phyloP scores from a whole-genome alignment of 768 basidiomycete genomes.

The Gloeophyllum trabeum region DNA sequence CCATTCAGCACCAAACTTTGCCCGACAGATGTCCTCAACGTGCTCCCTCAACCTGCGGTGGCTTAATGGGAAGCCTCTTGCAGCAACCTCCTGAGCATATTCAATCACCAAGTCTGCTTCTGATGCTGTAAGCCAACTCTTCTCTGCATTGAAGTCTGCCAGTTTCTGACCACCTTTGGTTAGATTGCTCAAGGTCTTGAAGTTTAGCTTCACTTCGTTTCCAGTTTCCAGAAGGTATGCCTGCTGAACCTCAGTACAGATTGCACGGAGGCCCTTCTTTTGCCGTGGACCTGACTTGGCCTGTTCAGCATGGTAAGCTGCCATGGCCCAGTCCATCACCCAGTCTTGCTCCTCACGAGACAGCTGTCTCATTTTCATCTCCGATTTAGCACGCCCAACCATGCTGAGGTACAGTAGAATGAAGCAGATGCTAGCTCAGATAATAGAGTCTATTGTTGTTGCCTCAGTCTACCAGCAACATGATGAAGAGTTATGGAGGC shows the following conservation, averaged over 20 bases:
- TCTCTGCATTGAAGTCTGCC: constrained; percentile 12
- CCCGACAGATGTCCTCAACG: constrained; percentile 11
- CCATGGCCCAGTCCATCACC: constrained; percentile 1
- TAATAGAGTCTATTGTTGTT: no score
- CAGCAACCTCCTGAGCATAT: constrained; percentile 7
- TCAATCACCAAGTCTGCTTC: constrained; percentile 19
- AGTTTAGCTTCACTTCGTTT: constrained; percentile 7
- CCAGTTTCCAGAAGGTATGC: neutral
- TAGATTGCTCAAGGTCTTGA: constrained; percentile 8
- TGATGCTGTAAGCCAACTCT: constrained; percentile 15
- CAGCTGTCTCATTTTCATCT: constrained; percentile 5
- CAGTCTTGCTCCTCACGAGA: neutral
- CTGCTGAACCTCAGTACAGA: neutral
- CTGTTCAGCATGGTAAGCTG: neutral
- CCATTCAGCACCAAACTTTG: constrained; percentile 18
- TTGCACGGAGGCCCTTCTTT: neutral
- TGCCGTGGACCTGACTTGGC: neutral
- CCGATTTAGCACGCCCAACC: constrained; percentile 1
- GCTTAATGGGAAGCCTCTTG: neutral
- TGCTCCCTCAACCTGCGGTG: neutral
- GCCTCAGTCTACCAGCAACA: no score
- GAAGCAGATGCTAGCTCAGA: no score
- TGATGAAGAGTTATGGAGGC: no score
- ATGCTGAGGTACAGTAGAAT: no score
- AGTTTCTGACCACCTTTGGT: constrained; percentile 10